A percentile compares a stretch with the other conserved stretches of the same genome.
These are phyloP conservation scores for Cystobasidium ongulense DNA, from an alignment of 768 basidiomycete species.

Conservation along the genomic window DNA sequence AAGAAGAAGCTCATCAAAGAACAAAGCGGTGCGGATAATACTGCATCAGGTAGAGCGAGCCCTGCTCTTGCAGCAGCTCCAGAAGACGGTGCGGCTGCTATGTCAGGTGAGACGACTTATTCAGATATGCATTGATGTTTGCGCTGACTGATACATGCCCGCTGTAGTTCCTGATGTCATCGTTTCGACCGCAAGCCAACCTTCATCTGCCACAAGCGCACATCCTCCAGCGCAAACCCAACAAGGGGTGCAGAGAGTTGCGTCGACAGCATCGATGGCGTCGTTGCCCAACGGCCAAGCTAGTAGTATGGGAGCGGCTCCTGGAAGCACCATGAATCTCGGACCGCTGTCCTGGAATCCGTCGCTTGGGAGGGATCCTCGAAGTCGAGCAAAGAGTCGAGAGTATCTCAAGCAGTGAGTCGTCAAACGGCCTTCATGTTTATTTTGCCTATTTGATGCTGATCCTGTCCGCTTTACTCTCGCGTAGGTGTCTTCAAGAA, in stretches of 20 bases:
- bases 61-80: not conserved
- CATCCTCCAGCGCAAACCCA: not conserved
- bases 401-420: conserved; percentile 95
- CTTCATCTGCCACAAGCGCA: not conserved
- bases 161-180: conserved; percentile 16
- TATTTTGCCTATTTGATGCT: too few species aligned
- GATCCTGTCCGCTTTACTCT: not conserved
- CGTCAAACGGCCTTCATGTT: too few species aligned
- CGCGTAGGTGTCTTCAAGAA: conserved; percentile 80
- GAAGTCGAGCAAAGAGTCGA: conserved; percentile 82
- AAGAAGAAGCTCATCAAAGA: conserved; percentile 15
- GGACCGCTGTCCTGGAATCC: conserved; percentile 12
- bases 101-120: not conserved
- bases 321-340: not conserved
- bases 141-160: not conserved
- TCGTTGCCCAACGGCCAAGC: not conserved
- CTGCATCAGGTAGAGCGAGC: not conserved
- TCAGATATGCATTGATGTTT: not conserved
- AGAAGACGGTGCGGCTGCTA: not conserved
- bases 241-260: not conserved
- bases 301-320: not conserved
- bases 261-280: not conserved
- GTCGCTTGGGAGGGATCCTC: conserved; percentile 43
- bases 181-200: not conserved
- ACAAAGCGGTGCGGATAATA: not conserved